Evolutionary conservation across 352 stramenopile genomes (phyloP).

Genomic region (Globisporangium barbulae): DNA sequence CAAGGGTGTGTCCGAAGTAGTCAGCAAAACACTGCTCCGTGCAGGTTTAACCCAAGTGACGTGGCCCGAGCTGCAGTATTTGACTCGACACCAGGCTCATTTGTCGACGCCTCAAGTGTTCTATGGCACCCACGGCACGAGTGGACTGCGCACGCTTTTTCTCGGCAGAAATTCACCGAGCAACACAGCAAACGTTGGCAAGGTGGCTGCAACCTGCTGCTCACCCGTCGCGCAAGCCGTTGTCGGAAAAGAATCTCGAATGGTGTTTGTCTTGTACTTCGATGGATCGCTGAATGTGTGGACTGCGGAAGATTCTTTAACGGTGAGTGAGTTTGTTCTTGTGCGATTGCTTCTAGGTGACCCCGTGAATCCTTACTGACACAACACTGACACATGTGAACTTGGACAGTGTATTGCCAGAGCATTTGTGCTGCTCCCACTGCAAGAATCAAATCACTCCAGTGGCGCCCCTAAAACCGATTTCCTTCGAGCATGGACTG

Average conservation of each 20-base stretch:
- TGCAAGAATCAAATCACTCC: not conserved
- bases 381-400: not conserved
- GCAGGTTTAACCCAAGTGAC: not conserved
- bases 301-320: not conserved
- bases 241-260: not conserved
- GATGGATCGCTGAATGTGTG: not conserved
- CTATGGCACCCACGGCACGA: not conserved
- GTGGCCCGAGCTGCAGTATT: constrained; percentile 8
- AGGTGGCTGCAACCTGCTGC: not conserved
- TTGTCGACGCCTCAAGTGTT: not conserved
- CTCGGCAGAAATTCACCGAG: not conserved
- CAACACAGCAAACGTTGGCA: not conserved
- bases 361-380: not conserved
- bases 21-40: constrained; percentile 1
- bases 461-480: not conserved
- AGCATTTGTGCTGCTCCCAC: not conserved
- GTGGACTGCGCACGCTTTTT: not conserved
- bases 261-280: not conserved
- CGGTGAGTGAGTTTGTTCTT: not conserved
- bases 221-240: not conserved
- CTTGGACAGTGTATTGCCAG: not conserved
- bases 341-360: not conserved
- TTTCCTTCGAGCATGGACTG: not conserved
- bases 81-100: not conserved
- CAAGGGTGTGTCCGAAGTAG: not conserved